Base-by-base conservation (phyloP, 2,329 filamentous ascomycete genomes). In the Aspergillus fijiensis region DNA sequence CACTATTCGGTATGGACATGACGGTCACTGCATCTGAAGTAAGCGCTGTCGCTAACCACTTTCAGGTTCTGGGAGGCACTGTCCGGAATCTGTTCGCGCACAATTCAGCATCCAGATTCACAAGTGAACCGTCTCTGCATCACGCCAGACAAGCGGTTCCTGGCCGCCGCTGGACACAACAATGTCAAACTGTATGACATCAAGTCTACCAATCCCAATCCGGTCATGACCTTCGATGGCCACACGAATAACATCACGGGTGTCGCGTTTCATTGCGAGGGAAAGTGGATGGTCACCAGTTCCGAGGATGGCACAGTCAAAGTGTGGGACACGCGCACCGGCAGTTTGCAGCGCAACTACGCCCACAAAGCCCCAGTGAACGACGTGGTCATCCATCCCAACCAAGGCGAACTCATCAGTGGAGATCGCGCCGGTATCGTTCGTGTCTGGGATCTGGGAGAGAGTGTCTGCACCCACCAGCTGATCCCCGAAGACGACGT, bases 261-360 rank as follows among this genome's bases (percentile, higher is more conserved):
- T 49, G 91, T 99, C 51, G 93, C 93, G 11, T 99, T 99, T 75
- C 95, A 99, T 76, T 98, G 94, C 75, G 95, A 99, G 77, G 93
- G 94, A 11, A 99, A 99, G 80, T 99, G 95, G 95, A 97, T 99
- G 91, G 95, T 98, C 19, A 99, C 95, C 10, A 96, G 90, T 76
- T 96, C 91, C 51, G 95, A 99, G 77, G 95, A 99, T 73, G 91
- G 93, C 69, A 96, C 92, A 0, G 93, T 97, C 72, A 96, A 96
- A 82, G 96, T 97, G 65, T 97, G 93, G 93, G 94, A 97, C 75
- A 96, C 92, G 5, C 83, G 93, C 51, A 90, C 85, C 12, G 94
- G 91, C 50, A 88, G 85, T 60, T 87, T 98, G 57, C 95, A 99
- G 78, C 87, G 95, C 57, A 96, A 94, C 77, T 99, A 99, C 76